Conservation (phyloP, 192 early-diverging fungal species). For the Coemansia sp. region DNA sequence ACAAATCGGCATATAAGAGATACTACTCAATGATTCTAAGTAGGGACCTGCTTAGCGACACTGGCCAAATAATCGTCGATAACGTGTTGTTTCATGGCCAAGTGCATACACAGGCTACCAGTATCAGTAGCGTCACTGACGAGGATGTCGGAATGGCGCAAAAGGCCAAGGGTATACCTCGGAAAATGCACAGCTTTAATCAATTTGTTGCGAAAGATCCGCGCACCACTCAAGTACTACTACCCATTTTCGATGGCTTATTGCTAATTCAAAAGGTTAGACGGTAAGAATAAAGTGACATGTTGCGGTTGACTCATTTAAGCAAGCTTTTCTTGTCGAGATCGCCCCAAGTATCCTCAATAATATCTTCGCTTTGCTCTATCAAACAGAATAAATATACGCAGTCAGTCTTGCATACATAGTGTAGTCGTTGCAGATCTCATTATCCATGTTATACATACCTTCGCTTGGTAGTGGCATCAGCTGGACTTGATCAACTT, state of each 20-base stretch:
- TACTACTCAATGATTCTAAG: slow-evolving; percentile 66
- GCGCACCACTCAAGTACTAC: slow-evolving; percentile 54
- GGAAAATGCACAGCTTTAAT: slow-evolving; percentile 58
- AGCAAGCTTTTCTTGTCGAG: slow-evolving; percentile 23
- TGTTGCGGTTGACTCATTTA: not conserved
- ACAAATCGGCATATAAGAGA: slow-evolving; percentile 64
- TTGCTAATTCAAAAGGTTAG: slow-evolving; percentile 29
- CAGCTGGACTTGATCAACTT: slow-evolving; percentile 35
- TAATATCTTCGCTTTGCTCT: slow-evolving; percentile 23
- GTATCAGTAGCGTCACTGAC: not conserved
- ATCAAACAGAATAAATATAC: not conserved
- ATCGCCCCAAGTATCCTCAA: slow-evolving; percentile 30
- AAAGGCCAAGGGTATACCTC: not conserved
- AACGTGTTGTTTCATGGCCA: slow-evolving; percentile 57
- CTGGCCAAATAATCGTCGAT: slow-evolving; percentile 66
- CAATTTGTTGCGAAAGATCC: slow-evolving; percentile 59
- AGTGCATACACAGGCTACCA: not conserved
- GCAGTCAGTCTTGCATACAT: not conserved
- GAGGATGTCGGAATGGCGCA: not conserved
- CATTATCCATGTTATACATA: not conserved
- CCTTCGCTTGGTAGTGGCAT: slow-evolving; percentile 50
- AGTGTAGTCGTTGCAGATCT: not conserved
- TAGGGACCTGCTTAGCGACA: slow-evolving; percentile 51
- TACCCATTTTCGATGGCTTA: slow-evolving; percentile 71
- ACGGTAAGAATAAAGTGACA: not conserved